phyloP scores from a whole-genome alignment of 176 grass and related monocot species.

The Hyparrhenia diplandra region DNA sequence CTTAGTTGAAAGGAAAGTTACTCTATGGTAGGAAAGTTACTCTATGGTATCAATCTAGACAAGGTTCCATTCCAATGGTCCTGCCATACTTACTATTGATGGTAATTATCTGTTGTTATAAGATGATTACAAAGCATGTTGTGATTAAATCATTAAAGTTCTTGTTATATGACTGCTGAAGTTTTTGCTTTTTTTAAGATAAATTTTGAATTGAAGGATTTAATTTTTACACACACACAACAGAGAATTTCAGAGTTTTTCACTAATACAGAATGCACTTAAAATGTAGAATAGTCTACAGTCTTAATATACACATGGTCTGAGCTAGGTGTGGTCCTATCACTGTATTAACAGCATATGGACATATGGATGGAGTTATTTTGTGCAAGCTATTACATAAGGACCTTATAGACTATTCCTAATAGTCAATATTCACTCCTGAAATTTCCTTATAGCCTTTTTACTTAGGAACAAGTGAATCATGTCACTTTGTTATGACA shows the following conservation, averaged over 20 bases:
- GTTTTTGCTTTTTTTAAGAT: neutral
- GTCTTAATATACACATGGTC: neutral
- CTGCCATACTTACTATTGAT: neutral
- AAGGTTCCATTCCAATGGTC: neutral
- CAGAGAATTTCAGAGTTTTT: neutral
- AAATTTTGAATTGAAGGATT: neutral
- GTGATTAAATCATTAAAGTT: neutral
- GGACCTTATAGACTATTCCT: slow-evolving; percentile 9
- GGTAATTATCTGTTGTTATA: neutral
- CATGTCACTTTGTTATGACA: slow-evolving; percentile 12
- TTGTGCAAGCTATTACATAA: neutral
- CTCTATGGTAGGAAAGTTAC: neutral
- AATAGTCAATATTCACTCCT: neutral
- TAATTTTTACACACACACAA: neutral
- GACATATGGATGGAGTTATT: neutral
- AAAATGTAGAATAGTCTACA: slow-evolving; percentile 2
- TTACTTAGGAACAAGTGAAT: neutral
- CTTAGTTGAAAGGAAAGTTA: neutral
- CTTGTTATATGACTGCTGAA: neutral
- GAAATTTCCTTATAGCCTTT: slow-evolving; percentile 16
- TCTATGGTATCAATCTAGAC: neutral
- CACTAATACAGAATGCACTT: neutral
- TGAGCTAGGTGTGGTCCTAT: neutral
- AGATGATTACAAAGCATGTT: neutral
- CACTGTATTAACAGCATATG: neutral